Evolutionary conservation across 1,284 basidiomycete genomes (phyloP).

Genomic region (Sporisorium sorghi): DNA sequence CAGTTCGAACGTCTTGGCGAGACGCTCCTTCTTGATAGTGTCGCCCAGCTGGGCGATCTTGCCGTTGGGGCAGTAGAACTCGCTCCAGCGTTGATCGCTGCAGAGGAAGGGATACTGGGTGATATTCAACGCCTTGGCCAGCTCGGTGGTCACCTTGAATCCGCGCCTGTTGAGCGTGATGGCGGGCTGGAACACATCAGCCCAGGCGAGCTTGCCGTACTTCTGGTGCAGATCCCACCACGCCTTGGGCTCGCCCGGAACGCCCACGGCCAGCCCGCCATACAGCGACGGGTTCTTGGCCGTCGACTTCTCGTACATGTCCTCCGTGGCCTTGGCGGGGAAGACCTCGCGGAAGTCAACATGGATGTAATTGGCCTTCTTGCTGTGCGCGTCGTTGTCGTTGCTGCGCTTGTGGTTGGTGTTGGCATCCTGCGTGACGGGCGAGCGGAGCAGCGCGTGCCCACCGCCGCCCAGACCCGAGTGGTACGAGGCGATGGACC

Average conservation of each 20-base stretch:
- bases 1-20: constrained; percentile 56
- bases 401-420: constrained; percentile 29
- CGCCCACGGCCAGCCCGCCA: constrained; percentile 67
- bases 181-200: constrained; percentile 61
- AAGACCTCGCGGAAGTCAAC: constrained; percentile 71
- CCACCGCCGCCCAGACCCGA: constrained; percentile 70
- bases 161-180: constrained; percentile 63
- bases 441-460: constrained; percentile 58
- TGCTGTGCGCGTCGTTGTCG: constrained; percentile 22
- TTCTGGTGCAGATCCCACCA: constrained; percentile 65
- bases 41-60: constrained; percentile 57
- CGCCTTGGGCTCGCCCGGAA: constrained; percentile 69
- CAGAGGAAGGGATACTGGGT: constrained; percentile 55
- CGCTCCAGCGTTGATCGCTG: constrained; percentile 60
- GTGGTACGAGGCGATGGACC: constrained; percentile 70
- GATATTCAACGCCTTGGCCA: constrained; percentile 54
- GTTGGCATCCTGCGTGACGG: constrained; percentile 18
- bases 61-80: constrained; percentile 62
- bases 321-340: constrained; percentile 69
- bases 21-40: constrained; percentile 45
- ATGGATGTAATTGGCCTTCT: constrained; percentile 64
- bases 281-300: constrained; percentile 36
- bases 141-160: constrained; percentile 62
- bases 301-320: constrained; percentile 63
- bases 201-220: constrained; percentile 68